Evolutionary conservation across 2,329 filamentous ascomycete species (phyloP).

Genomic region (Diaporthe batatas): DNA sequence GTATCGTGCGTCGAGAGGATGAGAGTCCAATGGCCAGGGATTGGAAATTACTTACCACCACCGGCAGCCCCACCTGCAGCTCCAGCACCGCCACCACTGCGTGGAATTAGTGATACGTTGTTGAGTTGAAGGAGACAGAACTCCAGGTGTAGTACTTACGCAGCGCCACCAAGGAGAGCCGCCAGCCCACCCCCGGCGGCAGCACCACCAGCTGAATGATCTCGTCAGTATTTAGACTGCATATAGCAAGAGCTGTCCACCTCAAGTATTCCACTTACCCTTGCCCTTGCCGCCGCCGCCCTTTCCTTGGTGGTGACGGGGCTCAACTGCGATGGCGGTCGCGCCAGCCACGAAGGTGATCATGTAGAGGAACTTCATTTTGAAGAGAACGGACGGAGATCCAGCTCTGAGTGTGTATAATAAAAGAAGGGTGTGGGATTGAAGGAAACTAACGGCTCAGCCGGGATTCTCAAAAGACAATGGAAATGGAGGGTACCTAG

Average conservation of each 20-base stretch:
- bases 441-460: constrained; percentile 20
- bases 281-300: constrained; percentile 22
- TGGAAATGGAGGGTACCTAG: background rate
- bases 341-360: constrained; percentile 16
- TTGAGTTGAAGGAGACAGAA: too few relatives aligned
- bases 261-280: background rate
- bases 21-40: too few relatives aligned
- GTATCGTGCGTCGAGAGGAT: too few relatives aligned
- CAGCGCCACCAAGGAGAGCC: constrained; percentile 1
- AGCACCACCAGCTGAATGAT: background rate
- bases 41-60: background rate
- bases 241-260: background rate
- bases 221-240: background rate
- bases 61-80: constrained; percentile 7
- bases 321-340: constrained; percentile 20
- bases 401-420: background rate
- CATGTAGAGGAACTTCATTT: constrained; percentile 32
- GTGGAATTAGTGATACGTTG: background rate
- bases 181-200: constrained; percentile 8
- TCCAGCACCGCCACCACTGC: constrained; percentile 7
- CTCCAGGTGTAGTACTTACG: background rate
- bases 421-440: constrained; percentile 3
- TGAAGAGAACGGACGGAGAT: constrained; percentile 28
- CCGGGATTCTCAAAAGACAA: constrained; percentile 12
- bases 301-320: constrained; percentile 25